Evolutionary conservation across 768 basidiomycete species (phyloP).

Genomic region (Serendipita sp.): DNA sequence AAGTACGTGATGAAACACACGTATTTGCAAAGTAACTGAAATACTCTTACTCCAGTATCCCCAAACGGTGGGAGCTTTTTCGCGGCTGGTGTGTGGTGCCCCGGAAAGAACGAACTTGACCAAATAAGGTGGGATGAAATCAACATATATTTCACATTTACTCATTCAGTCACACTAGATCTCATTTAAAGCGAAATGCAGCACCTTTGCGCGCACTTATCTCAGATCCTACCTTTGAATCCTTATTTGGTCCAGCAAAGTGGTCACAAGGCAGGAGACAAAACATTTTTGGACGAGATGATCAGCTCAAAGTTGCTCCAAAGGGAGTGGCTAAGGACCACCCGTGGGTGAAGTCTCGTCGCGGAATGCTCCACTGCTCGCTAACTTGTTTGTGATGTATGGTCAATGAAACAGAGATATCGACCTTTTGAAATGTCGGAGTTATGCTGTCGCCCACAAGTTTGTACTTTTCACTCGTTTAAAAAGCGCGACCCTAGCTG

Average conservation of each 20-base stretch:
- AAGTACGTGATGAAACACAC: constrained; percentile 12
- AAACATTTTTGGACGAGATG: constrained; percentile 77
- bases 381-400: background rate
- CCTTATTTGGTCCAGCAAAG: constrained; percentile 57
- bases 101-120: constrained; percentile 60
- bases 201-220: constrained; percentile 50
- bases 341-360: constrained; percentile 27
- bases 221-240: constrained; percentile 51
- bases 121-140: constrained; percentile 40
- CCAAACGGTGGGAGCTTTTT: constrained; percentile 46
- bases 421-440: constrained; percentile 73
- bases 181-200: constrained; percentile 47
- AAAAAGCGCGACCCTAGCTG: constrained; percentile 3
- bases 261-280: constrained; percentile 44
- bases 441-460: constrained; percentile 52
- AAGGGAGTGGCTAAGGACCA: constrained; percentile 81
- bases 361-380: background rate
- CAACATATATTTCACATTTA: background rate
- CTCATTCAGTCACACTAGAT: constrained; percentile 20
- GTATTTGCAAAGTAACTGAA: background rate
- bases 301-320: constrained; percentile 79
- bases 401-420: constrained; percentile 46
- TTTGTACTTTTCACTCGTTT: constrained; percentile 19
- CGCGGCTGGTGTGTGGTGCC: constrained; percentile 70
- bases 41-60: constrained; percentile 15